Evolutionary conservation across 2,329 filamentous ascomycete genomes (phyloP).

Genomic region (Fusarium globosum): DNA sequence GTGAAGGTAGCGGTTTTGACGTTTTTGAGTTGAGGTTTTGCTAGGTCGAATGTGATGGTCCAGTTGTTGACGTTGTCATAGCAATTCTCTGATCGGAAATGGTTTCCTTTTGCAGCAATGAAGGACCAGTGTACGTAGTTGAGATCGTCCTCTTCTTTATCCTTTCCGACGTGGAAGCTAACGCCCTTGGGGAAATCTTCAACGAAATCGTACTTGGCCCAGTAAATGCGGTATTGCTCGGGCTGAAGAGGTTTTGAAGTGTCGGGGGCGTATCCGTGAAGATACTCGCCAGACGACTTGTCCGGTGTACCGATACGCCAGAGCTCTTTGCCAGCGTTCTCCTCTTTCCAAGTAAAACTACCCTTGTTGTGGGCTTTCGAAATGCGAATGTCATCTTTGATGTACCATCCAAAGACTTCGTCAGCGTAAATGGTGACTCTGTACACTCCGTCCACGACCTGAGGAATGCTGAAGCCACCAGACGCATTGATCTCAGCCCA

Average conservation of each 20-base stretch:
- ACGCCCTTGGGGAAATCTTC: slow-evolving; percentile 68
- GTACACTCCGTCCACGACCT: slow-evolving; percentile 27
- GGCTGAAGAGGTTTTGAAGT: slow-evolving; percentile 60
- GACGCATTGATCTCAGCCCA: slow-evolving; percentile 62
- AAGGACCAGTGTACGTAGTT: slow-evolving; percentile 75
- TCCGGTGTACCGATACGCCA: slow-evolving; percentile 51
- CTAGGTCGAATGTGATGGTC: slow-evolving; percentile 64
- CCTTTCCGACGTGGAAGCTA: slow-evolving; percentile 64
- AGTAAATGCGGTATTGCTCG: slow-evolving; percentile 68
- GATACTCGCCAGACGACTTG: slow-evolving; percentile 68
- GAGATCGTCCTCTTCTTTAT: slow-evolving; percentile 58
- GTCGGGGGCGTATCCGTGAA: slow-evolving; percentile 64
- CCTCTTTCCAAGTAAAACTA: slow-evolving; percentile 22
- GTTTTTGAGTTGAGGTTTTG: slow-evolving; percentile 37
- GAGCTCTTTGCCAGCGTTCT: slow-evolving; percentile 23
- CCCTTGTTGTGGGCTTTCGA: not conserved
- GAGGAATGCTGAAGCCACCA: slow-evolving; percentile 49
- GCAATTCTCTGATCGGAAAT: slow-evolving; percentile 53
- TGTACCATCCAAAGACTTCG: slow-evolving; percentile 31
- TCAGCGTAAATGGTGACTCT: slow-evolving; percentile 36
- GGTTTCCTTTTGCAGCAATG: slow-evolving; percentile 65
- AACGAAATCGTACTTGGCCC: slow-evolving; percentile 67
- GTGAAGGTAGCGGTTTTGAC: slow-evolving; percentile 51
- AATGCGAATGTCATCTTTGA: slow-evolving; percentile 55
- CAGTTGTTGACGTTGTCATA: slow-evolving; percentile 65